These are phyloP conservation scores for Pseudozyma tsukubaensis DNA, from an alignment of 1,284 basidiomycete species.

Conservation along the genomic window DNA sequence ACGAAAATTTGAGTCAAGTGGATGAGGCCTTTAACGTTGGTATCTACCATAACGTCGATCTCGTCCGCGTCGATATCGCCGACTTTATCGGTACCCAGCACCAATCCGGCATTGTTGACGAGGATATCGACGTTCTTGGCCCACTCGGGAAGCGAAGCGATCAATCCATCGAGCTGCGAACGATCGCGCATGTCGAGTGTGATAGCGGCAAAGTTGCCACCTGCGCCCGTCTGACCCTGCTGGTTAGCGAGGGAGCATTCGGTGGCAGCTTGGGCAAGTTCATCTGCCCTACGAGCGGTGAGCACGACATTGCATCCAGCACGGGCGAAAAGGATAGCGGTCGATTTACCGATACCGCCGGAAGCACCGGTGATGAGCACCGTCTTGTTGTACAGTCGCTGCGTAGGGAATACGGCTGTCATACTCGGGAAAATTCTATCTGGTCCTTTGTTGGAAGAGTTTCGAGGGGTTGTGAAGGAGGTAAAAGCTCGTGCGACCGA, in stretches of 20 bases:
- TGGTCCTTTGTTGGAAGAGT: not conserved
- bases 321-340: slow-evolving; percentile 56
- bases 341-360: slow-evolving; percentile 77
- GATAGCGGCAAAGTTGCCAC: slow-evolving; percentile 60
- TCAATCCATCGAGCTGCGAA: slow-evolving; percentile 44
- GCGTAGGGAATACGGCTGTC: slow-evolving; percentile 55
- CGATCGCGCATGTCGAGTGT: slow-evolving; percentile 61
- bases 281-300: slow-evolving; percentile 69
- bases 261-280: slow-evolving; percentile 63
- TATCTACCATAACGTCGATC: slow-evolving; percentile 84
- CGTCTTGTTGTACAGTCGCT: slow-evolving; percentile 78
- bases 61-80: slow-evolving; percentile 82
- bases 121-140: slow-evolving; percentile 61
- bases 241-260: slow-evolving; percentile 79
- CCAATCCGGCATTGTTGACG: slow-evolving; percentile 75
- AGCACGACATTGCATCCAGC: slow-evolving; percentile 71
- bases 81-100: slow-evolving; percentile 81
- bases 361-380: slow-evolving; percentile 88
- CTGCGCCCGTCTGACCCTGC: slow-evolving; percentile 76
- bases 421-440: slow-evolving; percentile 49
- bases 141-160: slow-evolving; percentile 61
- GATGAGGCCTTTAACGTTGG: slow-evolving; percentile 91
- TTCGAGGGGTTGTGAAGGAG: not conserved
- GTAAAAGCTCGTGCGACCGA: slow-evolving; percentile 14
- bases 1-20: slow-evolving; percentile 78